Percentiles rank a stretch among this genome's conserved stretches.
These are phyloP conservation scores for Diaporthe eres DNA, from an alignment of 2,329 filamentous ascomycete species.

Conservation along the genomic window DNA sequence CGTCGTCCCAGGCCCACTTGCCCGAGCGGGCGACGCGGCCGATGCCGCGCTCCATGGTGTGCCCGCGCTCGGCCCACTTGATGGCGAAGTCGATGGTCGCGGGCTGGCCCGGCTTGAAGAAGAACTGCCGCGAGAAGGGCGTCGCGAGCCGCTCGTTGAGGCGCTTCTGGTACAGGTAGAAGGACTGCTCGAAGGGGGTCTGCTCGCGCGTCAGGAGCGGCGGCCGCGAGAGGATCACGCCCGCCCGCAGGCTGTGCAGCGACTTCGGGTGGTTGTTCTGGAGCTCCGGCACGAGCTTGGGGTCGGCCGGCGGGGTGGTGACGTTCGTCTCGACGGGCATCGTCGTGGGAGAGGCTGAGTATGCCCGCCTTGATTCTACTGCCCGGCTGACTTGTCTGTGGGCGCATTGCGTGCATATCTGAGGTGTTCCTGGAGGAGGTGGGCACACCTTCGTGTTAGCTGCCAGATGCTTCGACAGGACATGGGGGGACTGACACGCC, in stretches of 20 bases:
- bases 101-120: slow-evolving; percentile 92
- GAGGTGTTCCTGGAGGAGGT: slow-evolving; percentile 45
- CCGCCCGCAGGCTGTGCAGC: slow-evolving; percentile 68
- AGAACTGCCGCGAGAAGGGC: slow-evolving; percentile 92
- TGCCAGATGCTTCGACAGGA: slow-evolving; percentile 46
- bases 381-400: slow-evolving; percentile 48
- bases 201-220: slow-evolving; percentile 88
- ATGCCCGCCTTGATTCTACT: slow-evolving; percentile 47
- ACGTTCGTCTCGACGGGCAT: slow-evolving; percentile 47
- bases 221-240: slow-evolving; percentile 88
- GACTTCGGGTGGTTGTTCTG: slow-evolving; percentile 41
- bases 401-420: slow-evolving; percentile 55
- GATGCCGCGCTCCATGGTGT: slow-evolving; percentile 85
- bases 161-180: slow-evolving; percentile 97
- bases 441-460: slow-evolving; percentile 45
- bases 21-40: slow-evolving; percentile 81
- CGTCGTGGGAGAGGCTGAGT: slow-evolving; percentile 51
- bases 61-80: slow-evolving; percentile 80
- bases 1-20: slow-evolving; percentile 88
- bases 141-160: slow-evolving; percentile 92
- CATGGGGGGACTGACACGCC: slow-evolving; percentile 3
- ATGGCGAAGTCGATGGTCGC: slow-evolving; percentile 90
- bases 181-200: slow-evolving; percentile 90
- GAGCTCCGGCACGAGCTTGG: slow-evolving; percentile 45
- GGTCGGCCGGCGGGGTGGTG: slow-evolving; percentile 45